Conservation (phyloP, 805 yeast genomes). For the Wickerhamiella nectarea region DNA sequence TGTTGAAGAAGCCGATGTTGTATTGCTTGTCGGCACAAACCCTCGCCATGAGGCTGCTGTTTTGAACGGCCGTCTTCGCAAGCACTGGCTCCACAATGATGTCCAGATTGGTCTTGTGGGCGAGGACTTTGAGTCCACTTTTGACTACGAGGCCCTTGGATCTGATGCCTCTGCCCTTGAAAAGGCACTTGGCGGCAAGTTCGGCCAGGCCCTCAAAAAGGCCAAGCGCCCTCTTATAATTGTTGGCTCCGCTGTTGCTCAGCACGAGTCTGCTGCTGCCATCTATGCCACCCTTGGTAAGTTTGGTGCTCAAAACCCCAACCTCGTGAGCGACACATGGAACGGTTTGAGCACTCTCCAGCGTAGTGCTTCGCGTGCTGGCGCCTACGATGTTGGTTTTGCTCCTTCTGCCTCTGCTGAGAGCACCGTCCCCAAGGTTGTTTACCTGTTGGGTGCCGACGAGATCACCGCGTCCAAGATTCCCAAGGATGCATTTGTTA, state of each 20-base stretch:
- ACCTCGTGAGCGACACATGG: constrained; percentile 61
- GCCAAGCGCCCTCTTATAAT: constrained; percentile 69
- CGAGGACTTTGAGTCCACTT: constrained; percentile 64
- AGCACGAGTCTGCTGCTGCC: constrained; percentile 49
- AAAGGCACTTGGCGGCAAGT: constrained; percentile 48
- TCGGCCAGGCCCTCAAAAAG: constrained; percentile 49
- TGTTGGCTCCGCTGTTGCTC: constrained; percentile 68
- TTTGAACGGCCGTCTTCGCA: constrained; percentile 69
- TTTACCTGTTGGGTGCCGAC: constrained; percentile 75
- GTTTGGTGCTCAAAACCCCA: constrained; percentile 42
- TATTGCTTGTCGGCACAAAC: constrained; percentile 69
- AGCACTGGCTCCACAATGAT: constrained; percentile 59
- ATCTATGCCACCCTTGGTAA: constrained; percentile 40
- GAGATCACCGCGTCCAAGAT: constrained; percentile 55
- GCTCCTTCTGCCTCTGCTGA: constrained; percentile 33
- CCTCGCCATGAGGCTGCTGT: constrained; percentile 88
- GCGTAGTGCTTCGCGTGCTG: constrained; percentile 77
- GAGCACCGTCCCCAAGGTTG: constrained; percentile 47
- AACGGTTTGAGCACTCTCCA: constrained; percentile 70
- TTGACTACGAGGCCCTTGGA: constrained; percentile 51
- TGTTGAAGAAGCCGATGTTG: constrained; percentile 69
- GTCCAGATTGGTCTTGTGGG: constrained; percentile 59
- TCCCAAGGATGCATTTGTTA: constrained; percentile 75
- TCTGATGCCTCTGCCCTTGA: constrained; percentile 41
- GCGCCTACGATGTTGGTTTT: constrained; percentile 77